Evolutionary conservation across 371 early-diverging fungal species (phyloP).

Genomic region (Coemansia linderi): DNA sequence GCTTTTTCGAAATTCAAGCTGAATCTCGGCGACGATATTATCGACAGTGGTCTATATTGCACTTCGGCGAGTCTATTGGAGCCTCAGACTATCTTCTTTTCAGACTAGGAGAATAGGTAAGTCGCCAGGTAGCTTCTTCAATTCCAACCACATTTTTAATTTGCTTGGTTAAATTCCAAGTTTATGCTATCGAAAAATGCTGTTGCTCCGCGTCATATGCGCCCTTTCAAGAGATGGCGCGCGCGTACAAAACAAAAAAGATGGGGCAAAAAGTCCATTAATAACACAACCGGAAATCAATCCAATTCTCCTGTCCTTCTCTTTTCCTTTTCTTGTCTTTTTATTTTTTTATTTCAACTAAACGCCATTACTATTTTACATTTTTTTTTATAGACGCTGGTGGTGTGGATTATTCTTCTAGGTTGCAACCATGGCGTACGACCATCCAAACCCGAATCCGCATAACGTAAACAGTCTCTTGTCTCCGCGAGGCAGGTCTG

Average conservation of each 20-base stretch:
- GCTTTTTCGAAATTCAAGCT: not conserved
- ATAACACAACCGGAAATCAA: slow-evolving; percentile 1
- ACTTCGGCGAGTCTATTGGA: not conserved
- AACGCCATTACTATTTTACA: not conserved
- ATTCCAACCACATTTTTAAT: not conserved
- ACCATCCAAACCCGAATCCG: slow-evolving; percentile 36
- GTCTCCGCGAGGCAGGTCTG: slow-evolving; percentile 31
- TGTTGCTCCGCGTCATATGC: slow-evolving; percentile 4
- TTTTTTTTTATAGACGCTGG: slow-evolving; percentile 3
- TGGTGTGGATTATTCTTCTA: not conserved
- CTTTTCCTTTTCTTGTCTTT: not conserved
- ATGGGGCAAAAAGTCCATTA: slow-evolving; percentile 6
- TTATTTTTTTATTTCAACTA: not conserved
- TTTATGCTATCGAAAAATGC: not conserved
- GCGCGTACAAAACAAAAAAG: slow-evolving; percentile 6
- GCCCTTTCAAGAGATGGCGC: not conserved
- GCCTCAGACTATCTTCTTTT: not conserved
- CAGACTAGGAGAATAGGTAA: not conserved
- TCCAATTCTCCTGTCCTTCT: not conserved
- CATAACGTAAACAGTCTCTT: slow-evolving; percentile 48
- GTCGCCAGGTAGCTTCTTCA: not conserved
- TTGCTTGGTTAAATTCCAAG: not conserved
- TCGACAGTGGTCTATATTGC: slow-evolving; percentile 1
- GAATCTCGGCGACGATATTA: not conserved
- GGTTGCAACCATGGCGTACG: slow-evolving; percentile 44